Conservation (phyloP, 805 yeast species). For the Tetrapisispora phaffii region DNA sequence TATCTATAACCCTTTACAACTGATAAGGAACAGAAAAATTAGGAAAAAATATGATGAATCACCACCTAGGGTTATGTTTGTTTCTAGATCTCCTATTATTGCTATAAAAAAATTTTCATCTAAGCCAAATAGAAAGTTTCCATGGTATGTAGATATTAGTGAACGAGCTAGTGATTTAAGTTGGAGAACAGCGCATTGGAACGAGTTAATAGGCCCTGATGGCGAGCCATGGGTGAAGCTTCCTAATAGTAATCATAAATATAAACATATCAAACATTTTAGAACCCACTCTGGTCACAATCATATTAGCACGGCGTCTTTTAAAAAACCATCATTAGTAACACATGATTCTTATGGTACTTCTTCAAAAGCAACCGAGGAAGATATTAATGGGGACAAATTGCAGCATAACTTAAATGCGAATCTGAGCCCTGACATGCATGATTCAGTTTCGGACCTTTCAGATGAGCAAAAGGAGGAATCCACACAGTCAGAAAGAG, state of each 20-base stretch:
- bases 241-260: neutral
- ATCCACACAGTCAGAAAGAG: neutral
- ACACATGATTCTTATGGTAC: neutral
- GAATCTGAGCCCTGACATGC: neutral
- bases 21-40: slow-evolving; percentile 61
- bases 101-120: slow-evolving; percentile 47
- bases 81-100: slow-evolving; percentile 49
- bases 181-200: slow-evolving; percentile 38
- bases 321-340: neutral
- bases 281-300: neutral
- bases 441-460: neutral
- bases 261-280: neutral
- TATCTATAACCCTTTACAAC: slow-evolving; percentile 71
- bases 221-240: slow-evolving; percentile 20
- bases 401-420: too few species aligned
- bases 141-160: slow-evolving; percentile 57
- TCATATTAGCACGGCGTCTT: neutral
- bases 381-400: neutral
- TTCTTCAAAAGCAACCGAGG: neutral
- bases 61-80: slow-evolving; percentile 35
- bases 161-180: slow-evolving; percentile 48
- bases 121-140: slow-evolving; percentile 32
- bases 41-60: slow-evolving; percentile 37
- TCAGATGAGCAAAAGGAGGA: neutral
- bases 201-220: slow-evolving; percentile 23